Base-by-base conservation (phyloP, 2,329 filamentous ascomycete genomes). In the Hymenoscyphus salicellus region DNA sequence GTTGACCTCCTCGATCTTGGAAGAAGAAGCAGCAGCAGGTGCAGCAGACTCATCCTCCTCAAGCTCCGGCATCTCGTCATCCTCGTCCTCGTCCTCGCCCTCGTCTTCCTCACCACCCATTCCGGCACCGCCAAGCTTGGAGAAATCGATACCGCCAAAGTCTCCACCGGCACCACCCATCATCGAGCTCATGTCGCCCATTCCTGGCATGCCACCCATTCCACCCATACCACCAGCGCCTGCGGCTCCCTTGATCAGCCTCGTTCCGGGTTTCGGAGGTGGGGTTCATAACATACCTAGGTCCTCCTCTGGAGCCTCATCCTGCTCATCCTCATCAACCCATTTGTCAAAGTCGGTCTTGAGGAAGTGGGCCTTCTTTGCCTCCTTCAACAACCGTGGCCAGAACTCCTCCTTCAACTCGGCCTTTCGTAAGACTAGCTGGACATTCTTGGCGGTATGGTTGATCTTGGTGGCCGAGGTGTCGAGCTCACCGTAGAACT, bases 321-420 rank as follows among this genome's bases (percentile, higher is more conserved):
- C 90, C 83, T 99, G 95, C 86, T 99, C 95, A 77, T 99, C 74
- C 73, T 76, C 73, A 71, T 76, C 74, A 72, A 75, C 74, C 73
- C 74, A 76, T 70, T 97, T 97, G 83, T 97, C 93, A 74, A 99
- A 99, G 82, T 99, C 90, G 70, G 95, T 98, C 89, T 97, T 97
- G 75, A 99, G 81, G 86, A 93, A 99, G 82, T 98, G 95, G 63
- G 91, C 82, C 84, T 92, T 97, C 85, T 92, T 89, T 72, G 83
- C 79, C 66, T 94, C 91, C 88, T 97, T 97, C 77, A 97, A 85
- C 75, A 99, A 85, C 70, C 95, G 88, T 69, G 93, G 93, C 95
- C 95, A 99, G 86, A 89, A 98, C 80, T 95, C 92, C 75, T 92
- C 87, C 80, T 93, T 91, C 70, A 95, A 85, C 76, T 96, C 93